phyloP scores from a whole-genome alignment of 2,329 filamentous ascomycete genomes.

The Neofusicoccum sp. region DNA sequence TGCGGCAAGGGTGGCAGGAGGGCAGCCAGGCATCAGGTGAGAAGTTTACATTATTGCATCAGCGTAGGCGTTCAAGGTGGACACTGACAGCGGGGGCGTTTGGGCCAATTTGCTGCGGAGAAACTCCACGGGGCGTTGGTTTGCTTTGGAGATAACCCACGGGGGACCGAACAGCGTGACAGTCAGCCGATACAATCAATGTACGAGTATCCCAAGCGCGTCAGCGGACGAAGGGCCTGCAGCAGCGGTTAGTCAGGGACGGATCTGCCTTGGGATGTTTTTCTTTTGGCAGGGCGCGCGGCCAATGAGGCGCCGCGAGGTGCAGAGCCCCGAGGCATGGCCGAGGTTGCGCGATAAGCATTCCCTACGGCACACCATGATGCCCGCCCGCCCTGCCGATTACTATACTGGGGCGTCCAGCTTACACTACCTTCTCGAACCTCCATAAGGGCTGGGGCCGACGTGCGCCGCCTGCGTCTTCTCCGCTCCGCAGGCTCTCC shows the following conservation, averaged over 20 bases:
- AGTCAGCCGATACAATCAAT: constrained; percentile 10
- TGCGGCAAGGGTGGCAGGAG: not conserved
- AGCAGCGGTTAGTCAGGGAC: not conserved
- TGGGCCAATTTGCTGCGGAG: constrained; percentile 15
- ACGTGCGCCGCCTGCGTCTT: constrained; percentile 11
- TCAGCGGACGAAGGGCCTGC: not conserved
- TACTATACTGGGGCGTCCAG: not conserved
- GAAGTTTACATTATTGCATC: constrained; percentile 15
- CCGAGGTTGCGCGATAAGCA: constrained; percentile 7
- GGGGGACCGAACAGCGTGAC: not conserved
- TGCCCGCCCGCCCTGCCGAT: not conserved
- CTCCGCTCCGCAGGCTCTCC: not conserved
- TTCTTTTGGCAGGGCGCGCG: not conserved
- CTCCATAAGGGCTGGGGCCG: constrained; percentile 5
- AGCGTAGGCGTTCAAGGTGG: constrained; percentile 15
- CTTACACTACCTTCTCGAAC: not conserved
- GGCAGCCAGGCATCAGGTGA: constrained; percentile 13
- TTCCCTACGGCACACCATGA: constrained; percentile 11
- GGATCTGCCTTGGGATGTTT: constrained; percentile 5
- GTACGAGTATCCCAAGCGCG: constrained; percentile 4
- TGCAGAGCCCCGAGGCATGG: not conserved
- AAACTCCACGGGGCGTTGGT: constrained; percentile 5
- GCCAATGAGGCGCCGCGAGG: not conserved
- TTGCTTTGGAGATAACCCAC: constrained; percentile 5
- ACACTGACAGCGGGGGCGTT: constrained; percentile 14